Conservation (phyloP, 495 filamentous ascomycete species). For the Penicillium roqueforti region DNA sequence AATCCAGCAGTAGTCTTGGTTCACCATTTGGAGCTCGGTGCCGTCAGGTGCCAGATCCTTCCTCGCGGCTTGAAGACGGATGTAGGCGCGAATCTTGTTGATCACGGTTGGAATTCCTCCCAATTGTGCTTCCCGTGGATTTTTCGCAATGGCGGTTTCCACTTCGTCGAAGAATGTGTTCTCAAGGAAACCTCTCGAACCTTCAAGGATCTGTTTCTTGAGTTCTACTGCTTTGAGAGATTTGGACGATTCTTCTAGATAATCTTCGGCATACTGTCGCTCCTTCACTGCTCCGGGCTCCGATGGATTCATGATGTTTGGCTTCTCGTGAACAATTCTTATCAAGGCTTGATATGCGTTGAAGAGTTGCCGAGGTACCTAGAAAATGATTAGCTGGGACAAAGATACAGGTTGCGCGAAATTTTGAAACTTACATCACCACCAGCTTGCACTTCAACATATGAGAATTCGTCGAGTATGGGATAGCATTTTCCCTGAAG, state of each 20-base stretch:
- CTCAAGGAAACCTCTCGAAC: slow-evolving; percentile 73
- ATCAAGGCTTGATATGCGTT: slow-evolving; percentile 76
- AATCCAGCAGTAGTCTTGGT: slow-evolving; percentile 85
- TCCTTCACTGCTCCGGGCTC: slow-evolving; percentile 59
- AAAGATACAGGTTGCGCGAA: not conserved
- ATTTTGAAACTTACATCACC: slow-evolving; percentile 50
- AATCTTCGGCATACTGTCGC: slow-evolving; percentile 69
- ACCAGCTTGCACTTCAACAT: slow-evolving; percentile 62
- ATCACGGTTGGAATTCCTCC: slow-evolving; percentile 82
- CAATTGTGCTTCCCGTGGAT: slow-evolving; percentile 82
- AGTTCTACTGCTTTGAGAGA: slow-evolving; percentile 57
- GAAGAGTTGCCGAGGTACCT: slow-evolving; percentile 62
- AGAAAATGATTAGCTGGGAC: slow-evolving; percentile 17
- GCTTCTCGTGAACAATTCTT: slow-evolving; percentile 64
- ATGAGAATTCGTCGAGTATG: slow-evolving; percentile 65
- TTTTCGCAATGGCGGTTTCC: slow-evolving; percentile 69
- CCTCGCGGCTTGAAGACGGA: slow-evolving; percentile 67
- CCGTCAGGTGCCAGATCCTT: slow-evolving; percentile 79
- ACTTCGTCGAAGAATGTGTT: slow-evolving; percentile 67
- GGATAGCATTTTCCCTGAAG: slow-evolving; percentile 62
- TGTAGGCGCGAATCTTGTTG: slow-evolving; percentile 88
- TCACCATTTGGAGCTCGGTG: slow-evolving; percentile 64
- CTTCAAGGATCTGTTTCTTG: slow-evolving; percentile 70
- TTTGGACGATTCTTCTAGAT: slow-evolving; percentile 65
- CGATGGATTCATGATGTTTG: slow-evolving; percentile 47